phyloP scores from a whole-genome alignment of 169 alveolate species.

The Besnoitia besnoiti region DNA sequence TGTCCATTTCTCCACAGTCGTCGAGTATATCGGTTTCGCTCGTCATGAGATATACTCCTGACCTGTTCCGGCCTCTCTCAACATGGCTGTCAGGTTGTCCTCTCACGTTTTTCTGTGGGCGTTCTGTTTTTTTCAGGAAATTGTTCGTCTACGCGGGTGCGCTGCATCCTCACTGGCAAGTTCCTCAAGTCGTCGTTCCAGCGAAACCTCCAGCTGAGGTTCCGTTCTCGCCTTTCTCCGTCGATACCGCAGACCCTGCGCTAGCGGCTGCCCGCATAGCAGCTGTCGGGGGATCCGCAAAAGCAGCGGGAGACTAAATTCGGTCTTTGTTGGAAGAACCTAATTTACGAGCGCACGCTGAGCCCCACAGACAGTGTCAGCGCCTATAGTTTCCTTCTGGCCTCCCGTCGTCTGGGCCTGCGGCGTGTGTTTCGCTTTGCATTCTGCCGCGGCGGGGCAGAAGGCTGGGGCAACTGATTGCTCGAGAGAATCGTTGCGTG shows the following conservation, averaged over 20 bases:
- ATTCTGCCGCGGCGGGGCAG: no score
- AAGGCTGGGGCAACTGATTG: no score
- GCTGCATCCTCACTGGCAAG: conserved; percentile 89
- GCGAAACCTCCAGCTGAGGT: conserved; percentile 32
- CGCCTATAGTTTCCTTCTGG: no score
- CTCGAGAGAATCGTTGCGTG: no score
- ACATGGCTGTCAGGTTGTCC: not conserved
- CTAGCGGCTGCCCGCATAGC: conserved; percentile 21
- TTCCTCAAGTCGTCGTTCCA: conserved; percentile 84
- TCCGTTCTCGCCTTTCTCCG: conserved; percentile 17
- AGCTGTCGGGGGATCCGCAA: not conserved
- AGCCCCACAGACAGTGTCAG: no score
- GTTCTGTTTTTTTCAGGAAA: conserved; percentile 67
- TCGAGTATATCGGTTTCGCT: no score
- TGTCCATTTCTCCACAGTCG: no score
- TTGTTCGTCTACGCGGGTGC: conserved; percentile 89
- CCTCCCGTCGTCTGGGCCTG: no score
- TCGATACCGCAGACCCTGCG: not conserved
- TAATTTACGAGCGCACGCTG: no score
- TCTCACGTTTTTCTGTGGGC: not conserved
- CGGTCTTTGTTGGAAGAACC: not conserved
- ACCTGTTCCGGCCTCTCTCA: not conserved
- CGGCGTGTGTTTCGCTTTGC: no score
- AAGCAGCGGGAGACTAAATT: not conserved
- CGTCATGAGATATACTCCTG: not conserved